Base-by-base conservation (phyloP, 352 stramenopile genomes). In the Pythium biforme region DNA sequence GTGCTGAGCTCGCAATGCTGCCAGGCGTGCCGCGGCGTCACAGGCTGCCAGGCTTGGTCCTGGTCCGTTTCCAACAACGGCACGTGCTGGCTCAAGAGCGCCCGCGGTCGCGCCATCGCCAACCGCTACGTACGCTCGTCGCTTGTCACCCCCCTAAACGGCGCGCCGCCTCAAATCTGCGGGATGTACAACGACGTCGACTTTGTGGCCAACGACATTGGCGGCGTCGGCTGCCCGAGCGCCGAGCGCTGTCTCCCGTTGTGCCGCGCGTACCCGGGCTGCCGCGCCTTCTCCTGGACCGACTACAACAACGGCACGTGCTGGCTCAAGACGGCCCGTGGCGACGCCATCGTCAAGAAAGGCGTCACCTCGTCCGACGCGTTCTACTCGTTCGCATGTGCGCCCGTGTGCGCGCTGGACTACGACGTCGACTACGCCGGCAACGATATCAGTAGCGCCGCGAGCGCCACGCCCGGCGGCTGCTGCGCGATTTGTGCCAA, bases 241-340 rank as follows among this genome's bases (percentile, higher is more conserved):
- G 61, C 66, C n/a, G 66, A 64, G 14, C 61, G 33, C 15, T 76
- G 70, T 50, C 62, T 66, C 22, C 31, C 48, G 1, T 33, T 59
- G 66, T 67, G 40, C 34, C 48, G 7, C 55, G 55, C 27, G n/a
- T 51, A 31, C 27, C 39, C n/a, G 2, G 63, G 63, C 33, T 70
- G 63, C 57, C 40, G 29, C 11, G 63, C 63, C 20, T 66, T 66
- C 58, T 40, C 76, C 0, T 89, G 80, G 80, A 80, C 47, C 15
- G 72, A 77, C 59, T 71, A 71, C 65, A 79, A 79, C 40, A 62
- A 68, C 15, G 79, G 79, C 10, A 87, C 74, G 14, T 87, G 79
- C 51, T 89, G 70, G 66, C 66, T 89, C 33, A 89, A 89, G 61
- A 77, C 22, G 4, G 43, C 41, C 2, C 48, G 59, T 11, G 64